Base-by-base conservation (phyloP, 163 green algal species). In the Smithsoniella earleae region DNA sequence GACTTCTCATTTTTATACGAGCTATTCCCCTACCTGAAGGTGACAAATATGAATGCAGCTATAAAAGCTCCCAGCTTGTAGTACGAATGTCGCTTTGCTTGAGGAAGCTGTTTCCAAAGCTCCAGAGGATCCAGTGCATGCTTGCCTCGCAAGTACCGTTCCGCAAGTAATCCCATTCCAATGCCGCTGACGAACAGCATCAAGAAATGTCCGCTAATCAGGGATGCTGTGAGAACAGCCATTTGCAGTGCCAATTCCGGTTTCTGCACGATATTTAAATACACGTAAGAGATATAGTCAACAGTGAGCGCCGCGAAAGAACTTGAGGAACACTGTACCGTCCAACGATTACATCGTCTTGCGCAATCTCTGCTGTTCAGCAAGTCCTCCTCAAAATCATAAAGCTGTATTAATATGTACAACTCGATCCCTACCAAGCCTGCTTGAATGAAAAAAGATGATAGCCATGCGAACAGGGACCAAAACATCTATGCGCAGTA, bases 301-400 rank as follows among this genome's bases (percentile, higher is more conserved):
- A 13, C 40, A 49, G 13, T 49, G 13, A 22, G 40, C 10, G 40
- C 40, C 40, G 13, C 40, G 40, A 10, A 22, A 13, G 10, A 13
- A 49, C 40, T 16, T 8, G 13, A 36, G 13, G 27, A 69, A 31
- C 40, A 13, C 16, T 33, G 20, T 33, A 69, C 58, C 58, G 43
- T 33, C 31, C 31, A 69, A 3, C n/a, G 20, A 13, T 69, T 69
- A 34, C 58, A 69, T 40, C 58, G 20, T 34, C 43, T 69, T 69
- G 58, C 58, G 16, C 58, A 69, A 13, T 69, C 58, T 25, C n/a
- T 38, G 58, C 43, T 69, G 25, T 69, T 69, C 58, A 69, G 58
- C 40, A 69, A 31, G 25, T 69, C 58, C 58, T 69, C 58, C 27
- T 69, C 58, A 40, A 69, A 69, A 31, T 69, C 58, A 31, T 69